Base-by-base conservation (phyloP, 2,329 filamentous ascomycete genomes). In the Fusarium virguliforme region DNA sequence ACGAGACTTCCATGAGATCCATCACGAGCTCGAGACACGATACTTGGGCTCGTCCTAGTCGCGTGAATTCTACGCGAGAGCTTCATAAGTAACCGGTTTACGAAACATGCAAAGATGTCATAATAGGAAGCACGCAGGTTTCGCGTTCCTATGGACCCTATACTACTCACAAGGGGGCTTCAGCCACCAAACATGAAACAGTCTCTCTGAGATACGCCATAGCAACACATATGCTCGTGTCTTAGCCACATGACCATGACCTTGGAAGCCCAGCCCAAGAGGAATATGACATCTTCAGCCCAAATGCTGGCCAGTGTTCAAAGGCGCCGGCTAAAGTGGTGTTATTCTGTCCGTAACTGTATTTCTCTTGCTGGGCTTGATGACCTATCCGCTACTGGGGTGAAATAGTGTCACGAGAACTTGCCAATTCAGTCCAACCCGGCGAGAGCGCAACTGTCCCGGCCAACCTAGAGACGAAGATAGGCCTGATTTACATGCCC, bases 11-110 rank as follows among this genome's bases (percentile, higher is more conserved):
- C 18, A 18, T 50, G 26, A 50, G 48, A 60, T 60, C 41, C 24
- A 35, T 55, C 48, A 37, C 58, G 18, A 55, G 43, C 32, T 55
- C 41, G 26, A 46, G 26, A 50, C 46, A 50, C 15, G 46, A 32
- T 30, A 50, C 26, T 32, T 8, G 26, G 10, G 26, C 26, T 30
- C 26, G 6, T 12, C 9, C 15, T 30, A 30, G 26, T 30, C 26
- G 26, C 43, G 43, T 32, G 46, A 13, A 18, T 12, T 50, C 28
- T 9, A 50, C 15, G 1, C 9, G 43, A 18, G 18, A 18, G 18
- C 12, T 50, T 30, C 5, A 15, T 18, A 30, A 8, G 4, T 32
- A 50, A 18, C 46, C 46, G 46, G 46, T 50, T 50, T 50, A n/a
- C 46, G 26, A 18, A 18, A 50, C 30, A 50, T 32, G 26, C 12